Percentiles rank a stretch among this genome's conserved stretches.
Evolutionary conservation across 495 filamentous ascomycete genomes (phyloP).

Genomic region (Neurospora sp.): DNA sequence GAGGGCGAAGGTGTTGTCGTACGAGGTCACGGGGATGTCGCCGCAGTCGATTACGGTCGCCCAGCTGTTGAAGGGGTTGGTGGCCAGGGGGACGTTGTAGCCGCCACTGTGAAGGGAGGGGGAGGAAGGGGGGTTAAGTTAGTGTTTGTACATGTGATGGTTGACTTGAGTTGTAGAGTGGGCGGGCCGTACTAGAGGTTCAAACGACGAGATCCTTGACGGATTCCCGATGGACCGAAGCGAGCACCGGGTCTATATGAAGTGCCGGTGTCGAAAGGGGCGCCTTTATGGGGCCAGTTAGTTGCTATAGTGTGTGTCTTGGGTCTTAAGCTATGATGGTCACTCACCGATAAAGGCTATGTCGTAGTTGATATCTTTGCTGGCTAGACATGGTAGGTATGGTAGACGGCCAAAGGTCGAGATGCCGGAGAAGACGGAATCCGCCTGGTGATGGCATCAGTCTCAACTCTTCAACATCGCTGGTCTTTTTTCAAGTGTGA

Average conservation of each 20-base stretch:
- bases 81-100: conserved; percentile 68
- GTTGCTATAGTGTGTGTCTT: conserved; percentile 28
- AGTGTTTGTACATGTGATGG: not conserved
- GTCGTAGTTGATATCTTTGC: conserved; percentile 58
- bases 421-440: conserved; percentile 66
- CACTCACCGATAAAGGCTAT: conserved; percentile 75
- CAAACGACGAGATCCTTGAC: conserved; percentile 68
- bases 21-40: conserved; percentile 75
- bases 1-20: conserved; percentile 66
- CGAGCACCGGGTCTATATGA: conserved; percentile 51
- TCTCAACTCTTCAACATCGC: not conserved
- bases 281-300: conserved; percentile 18
- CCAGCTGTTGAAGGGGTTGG: conserved; percentile 74
- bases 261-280: conserved; percentile 32
- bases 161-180: not conserved
- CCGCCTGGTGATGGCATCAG: conserved; percentile 24
- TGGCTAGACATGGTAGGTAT: conserved; percentile 61
- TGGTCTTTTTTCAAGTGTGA: not conserved
- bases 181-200: conserved; percentile 41
- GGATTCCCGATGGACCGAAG: conserved; percentile 78
- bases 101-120: conserved; percentile 37
- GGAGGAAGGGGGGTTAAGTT: not conserved
- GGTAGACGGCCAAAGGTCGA: conserved; percentile 76
- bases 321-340: conserved; percentile 50
- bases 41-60: conserved; percentile 74